These are phyloP conservation scores for Eruca vesicaria DNA, from an alignment of 441 rosid species.

Conservation along the genomic window DNA sequence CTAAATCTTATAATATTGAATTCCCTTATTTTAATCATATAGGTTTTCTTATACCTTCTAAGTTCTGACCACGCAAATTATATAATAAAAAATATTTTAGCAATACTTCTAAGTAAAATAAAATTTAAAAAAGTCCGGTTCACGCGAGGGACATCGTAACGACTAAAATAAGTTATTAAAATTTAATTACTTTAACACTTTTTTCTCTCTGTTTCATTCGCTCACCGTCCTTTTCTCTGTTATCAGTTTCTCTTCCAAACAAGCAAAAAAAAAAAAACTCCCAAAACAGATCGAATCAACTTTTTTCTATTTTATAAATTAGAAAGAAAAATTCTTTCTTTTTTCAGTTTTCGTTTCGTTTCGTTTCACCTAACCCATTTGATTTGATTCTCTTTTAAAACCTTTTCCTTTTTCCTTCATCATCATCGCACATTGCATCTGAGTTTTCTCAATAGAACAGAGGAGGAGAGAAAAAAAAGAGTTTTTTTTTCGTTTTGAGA, in stretches of 20 bases:
- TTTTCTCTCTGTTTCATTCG: background rate
- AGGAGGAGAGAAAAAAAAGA: background rate
- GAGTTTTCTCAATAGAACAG: background rate
- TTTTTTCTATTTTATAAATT: background rate
- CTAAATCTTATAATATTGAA: background rate
- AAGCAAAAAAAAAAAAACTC: slow-evolving; percentile 33
- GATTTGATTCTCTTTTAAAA: slow-evolving; percentile 21
- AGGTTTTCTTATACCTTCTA: background rate
- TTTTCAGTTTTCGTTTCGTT: background rate
- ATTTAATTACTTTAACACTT: background rate
- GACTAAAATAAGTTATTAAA: slow-evolving; percentile 8
- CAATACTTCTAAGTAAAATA: background rate
- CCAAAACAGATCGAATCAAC: slow-evolving; percentile 35
- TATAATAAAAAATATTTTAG: background rate
- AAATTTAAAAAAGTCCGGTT: background rate
- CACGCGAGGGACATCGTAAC: slow-evolving; percentile 26
- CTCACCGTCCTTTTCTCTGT: slow-evolving; percentile 34
- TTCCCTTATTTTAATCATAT: background rate
- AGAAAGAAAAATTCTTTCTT: background rate
- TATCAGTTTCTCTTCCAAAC: slow-evolving; percentile 35
- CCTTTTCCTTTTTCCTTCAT: background rate
- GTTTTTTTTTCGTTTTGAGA: slow-evolving; percentile 19
- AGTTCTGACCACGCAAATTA: background rate
- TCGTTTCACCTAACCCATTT: slow-evolving; percentile 13
- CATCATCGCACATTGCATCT: slow-evolving; percentile 32